Evolutionary conservation across 208 protist species (phyloP).

Genomic region (Wallacemonas sp.): DNA sequence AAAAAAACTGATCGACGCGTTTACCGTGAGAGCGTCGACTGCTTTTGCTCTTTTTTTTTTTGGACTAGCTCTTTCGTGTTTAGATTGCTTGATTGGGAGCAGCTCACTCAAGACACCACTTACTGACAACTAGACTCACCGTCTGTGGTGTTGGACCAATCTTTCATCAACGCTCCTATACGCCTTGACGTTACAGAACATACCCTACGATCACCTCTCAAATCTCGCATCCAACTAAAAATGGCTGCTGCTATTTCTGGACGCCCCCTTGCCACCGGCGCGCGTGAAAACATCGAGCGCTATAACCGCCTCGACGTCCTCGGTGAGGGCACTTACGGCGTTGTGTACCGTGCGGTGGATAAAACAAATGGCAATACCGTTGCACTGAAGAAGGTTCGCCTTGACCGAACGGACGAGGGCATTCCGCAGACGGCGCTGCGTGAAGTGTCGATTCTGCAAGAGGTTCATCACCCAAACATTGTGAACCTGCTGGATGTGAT

Average conservation of each 20-base stretch:
- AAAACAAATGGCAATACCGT: slow-evolving; percentile 84
- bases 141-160: too few species aligned
- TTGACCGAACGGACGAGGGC: slow-evolving; percentile 97
- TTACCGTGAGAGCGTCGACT: background rate
- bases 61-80: background rate
- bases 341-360: slow-evolving; percentile 91
- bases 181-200: too few species aligned
- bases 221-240: background rate
- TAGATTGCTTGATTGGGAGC: too few species aligned
- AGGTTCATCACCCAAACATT: slow-evolving; percentile 97
- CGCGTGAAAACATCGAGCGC: slow-evolving; percentile 74
- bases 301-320: slow-evolving; percentile 89
- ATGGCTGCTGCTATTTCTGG: slow-evolving; percentile 55
- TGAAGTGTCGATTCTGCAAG: slow-evolving; percentile 98
- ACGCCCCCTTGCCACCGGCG: slow-evolving; percentile 25
- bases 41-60: background rate
- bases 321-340: slow-evolving; percentile 93
- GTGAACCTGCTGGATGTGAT: slow-evolving; percentile 92
- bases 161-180: too few species aligned
- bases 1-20: background rate
- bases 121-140: too few species aligned
- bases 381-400: slow-evolving; percentile 97
- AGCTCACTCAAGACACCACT: too few species aligned
- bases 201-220: too few species aligned
- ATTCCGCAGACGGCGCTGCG: slow-evolving; percentile 97